A percentile compares a stretch with the other conserved stretches of the same genome.
Conservation (phyloP, 179 eudicot species). For the Spinacia oleracea region DNA sequence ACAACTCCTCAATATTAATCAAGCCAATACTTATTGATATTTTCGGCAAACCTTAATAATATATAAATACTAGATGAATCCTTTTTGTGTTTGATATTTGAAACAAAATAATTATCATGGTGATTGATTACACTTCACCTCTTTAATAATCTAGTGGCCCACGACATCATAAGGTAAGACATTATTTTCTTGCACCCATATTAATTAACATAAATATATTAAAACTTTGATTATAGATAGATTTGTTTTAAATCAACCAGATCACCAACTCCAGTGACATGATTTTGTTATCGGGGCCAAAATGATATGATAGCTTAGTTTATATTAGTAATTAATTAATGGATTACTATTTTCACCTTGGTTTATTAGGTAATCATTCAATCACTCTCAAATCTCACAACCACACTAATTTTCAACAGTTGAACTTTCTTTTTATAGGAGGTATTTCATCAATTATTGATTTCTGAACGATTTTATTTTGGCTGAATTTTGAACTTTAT, state of each 20-base stretch:
- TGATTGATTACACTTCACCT: conserved; percentile 30
- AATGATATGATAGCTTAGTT: conserved; percentile 4
- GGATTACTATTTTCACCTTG: neutral
- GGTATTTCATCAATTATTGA: too few species aligned
- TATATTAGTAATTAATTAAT: neutral
- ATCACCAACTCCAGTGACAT: conserved; percentile 14
- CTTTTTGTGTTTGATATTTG: neutral
- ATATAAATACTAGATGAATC: too few species aligned
- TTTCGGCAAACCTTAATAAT: neutral
- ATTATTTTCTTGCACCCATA: conserved; percentile 16
- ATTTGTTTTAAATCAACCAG: conserved; percentile 19
- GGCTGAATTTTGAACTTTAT: too few species aligned
- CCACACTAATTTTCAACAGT: neutral
- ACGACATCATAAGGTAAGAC: conserved; percentile 23
- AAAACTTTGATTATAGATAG: neutral
- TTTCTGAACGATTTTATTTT: too few species aligned
- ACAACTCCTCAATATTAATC: too few species aligned
- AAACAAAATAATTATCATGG: conserved; percentile 3
- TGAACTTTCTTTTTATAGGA: too few species aligned
- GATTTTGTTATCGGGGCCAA: conserved; percentile 9
- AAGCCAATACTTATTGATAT: too few species aligned
- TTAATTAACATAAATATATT: conserved; percentile 10
- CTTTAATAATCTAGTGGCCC: conserved; percentile 19
- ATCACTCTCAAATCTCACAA: neutral
- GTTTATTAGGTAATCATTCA: neutral